Base-by-base conservation (phyloP, 2,329 filamentous ascomycete species). In the Calonectria hawksworthii region DNA sequence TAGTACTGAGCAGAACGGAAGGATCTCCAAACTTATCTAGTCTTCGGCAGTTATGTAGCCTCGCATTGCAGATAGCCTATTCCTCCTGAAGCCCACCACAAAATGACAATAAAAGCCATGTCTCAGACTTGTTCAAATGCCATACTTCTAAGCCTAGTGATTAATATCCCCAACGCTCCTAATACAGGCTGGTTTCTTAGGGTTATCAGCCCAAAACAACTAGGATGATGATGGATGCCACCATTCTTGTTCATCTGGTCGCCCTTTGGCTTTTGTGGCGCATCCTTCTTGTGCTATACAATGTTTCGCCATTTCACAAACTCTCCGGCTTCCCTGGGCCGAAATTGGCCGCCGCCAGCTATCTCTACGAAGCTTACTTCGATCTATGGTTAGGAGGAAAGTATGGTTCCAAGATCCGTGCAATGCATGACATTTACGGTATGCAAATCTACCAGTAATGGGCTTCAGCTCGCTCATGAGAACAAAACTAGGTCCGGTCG, bases 401-500 rank as follows among this genome's bases (percentile, higher is more conserved):
- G 30, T 68, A 68, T 54, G 34, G 21, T 14, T 1, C 16, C 23
- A 51, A 54, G n/a, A 68, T 68, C 14, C 44, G 14, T 2, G 44
- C 26, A 8, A 28, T 68, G 65, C 65, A 68, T 30, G 32, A 68
- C 0, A n/a, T 34, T 30, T 68, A 68, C 7, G 65, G 65, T 68
- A 4, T n/a, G n/a, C 21, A 10, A 21, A 13, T 7, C 23, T 16
- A 13, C 3, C 1, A 2, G 28, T 1, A 2, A 23, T 11, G 14
- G 14, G 9, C 16, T 18, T 10, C 4, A 10, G 16, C 14, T 26
- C 23, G 7, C 30, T 44, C 10, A 65, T 21, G 3, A 32, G 30
- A 9, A 26, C 16, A 0, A 61, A 4, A 18, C 34, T 1, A 84
- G 83, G 83, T 0, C 85, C 85, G 3, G 83, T 87, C 36, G 82